Evolutionary conservation across 495 filamentous ascomycete species (phyloP), one percentile per base, ranked within the genome.

Genomic region (Trichodelitschia bisporula): DNA sequence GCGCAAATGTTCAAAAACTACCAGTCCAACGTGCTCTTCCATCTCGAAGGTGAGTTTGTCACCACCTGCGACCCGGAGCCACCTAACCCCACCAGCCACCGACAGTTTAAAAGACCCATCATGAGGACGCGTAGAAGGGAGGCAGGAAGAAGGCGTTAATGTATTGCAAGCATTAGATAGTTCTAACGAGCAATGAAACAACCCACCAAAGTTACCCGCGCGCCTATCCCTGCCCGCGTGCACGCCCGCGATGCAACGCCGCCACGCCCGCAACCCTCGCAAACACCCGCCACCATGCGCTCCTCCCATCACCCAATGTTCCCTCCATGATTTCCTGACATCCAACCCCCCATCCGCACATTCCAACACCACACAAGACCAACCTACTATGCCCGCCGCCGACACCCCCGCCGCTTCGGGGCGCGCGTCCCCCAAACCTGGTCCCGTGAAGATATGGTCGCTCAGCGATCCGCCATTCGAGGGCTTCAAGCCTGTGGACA

Each of bases 1-100:
- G 82, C 86, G 4, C 86, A 95, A 50, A 97, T 97, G 86, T 97
- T 95, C 59, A 92, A 93, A 61, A 97, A 95, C 53, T 97, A 97
- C 48, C 80, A 91, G 50, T 90, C 78, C 3, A 97, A 93, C 43
- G 86, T 97, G 10, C 58, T 93, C 1, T 97, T 97, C 46, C 86
- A 97, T 44, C 59, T 97, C 17, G 89, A 95, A 68, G 86, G 86
- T 89, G 59, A 32, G 53, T 14, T 33, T 9, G 6, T 17, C 15
- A 15, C 30, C 13, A 10, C 11, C 21, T 19, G 14, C 29, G 41
- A 2, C 9, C 16, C 11, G 35, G 27, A 29, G 12, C 29, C 18
- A 26, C 17, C 14, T 27, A 12, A 32, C 29, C 8, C 17, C 13
- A 30, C 21, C 40, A 90, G 80, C 75, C 4, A 92, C 80, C 38